These are phyloP conservation scores for Fusarium redolens DNA, from an alignment of 2,329 filamentous ascomycete species.

Conservation along the genomic window DNA sequence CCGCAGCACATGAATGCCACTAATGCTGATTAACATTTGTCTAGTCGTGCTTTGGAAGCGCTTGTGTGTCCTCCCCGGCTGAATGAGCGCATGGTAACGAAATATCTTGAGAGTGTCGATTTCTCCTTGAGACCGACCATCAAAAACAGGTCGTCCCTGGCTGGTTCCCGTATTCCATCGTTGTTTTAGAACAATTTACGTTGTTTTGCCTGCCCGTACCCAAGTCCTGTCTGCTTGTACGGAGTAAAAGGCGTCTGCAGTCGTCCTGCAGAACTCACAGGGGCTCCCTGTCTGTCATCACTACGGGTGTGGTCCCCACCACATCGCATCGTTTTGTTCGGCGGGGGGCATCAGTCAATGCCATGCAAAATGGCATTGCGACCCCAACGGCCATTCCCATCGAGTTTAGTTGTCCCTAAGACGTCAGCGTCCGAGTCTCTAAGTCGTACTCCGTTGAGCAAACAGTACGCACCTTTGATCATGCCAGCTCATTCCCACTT, in stretches of 20 bases:
- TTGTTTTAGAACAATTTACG: conserved; percentile 12
- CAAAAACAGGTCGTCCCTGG: background rate
- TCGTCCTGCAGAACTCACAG: conserved; percentile 40
- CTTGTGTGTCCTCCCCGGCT: conserved; percentile 4
- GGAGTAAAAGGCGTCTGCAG: conserved; percentile 23
- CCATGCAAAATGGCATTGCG: conserved; percentile 46
- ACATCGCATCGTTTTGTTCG: conserved; percentile 41
- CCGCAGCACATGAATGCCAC: conserved; percentile 18
- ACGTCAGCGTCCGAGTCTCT: conserved; percentile 41
- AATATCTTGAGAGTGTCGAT: background rate
- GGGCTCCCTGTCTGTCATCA: conserved; percentile 47
- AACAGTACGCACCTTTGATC: conserved; percentile 44
- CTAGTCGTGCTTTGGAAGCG: conserved; percentile 18
- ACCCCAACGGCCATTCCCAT: conserved; percentile 46
- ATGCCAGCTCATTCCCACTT: conserved; percentile 45
- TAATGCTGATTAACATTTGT: conserved; percentile 29
- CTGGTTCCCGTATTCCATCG: background rate
- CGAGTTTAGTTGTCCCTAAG: conserved; percentile 43
- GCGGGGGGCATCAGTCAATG: conserved; percentile 43
- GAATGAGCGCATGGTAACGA: background rate
- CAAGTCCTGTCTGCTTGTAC: conserved; percentile 11
- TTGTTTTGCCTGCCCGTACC: conserved; percentile 14
- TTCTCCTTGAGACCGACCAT: background rate
- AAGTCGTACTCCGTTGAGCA: conserved; percentile 37
- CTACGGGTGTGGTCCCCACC: conserved; percentile 35